phyloP scores from a whole-genome alignment of 1,284 basidiomycete genomes.

The Afroboletus lepidellus region DNA sequence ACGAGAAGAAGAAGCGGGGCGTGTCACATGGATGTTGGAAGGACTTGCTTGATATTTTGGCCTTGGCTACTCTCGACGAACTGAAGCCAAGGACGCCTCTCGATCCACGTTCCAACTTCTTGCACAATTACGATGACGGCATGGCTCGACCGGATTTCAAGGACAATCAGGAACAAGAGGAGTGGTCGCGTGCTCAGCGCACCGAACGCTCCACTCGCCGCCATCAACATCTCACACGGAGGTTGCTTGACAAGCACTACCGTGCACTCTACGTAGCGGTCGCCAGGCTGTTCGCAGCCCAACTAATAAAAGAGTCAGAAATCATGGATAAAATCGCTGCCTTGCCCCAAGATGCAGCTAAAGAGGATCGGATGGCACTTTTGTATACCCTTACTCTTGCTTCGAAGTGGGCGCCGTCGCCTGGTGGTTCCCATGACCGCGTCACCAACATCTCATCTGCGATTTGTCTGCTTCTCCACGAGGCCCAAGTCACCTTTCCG shows the following conservation, averaged over 20 bases:
- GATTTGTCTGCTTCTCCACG: slow-evolving; percentile 52
- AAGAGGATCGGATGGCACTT: slow-evolving; percentile 37
- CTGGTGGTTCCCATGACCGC: slow-evolving; percentile 56
- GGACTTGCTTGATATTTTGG: slow-evolving; percentile 62
- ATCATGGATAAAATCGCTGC: slow-evolving; percentile 37
- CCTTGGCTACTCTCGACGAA: slow-evolving; percentile 50
- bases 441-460: slow-evolving; percentile 64
- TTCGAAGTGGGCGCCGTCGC: slow-evolving; percentile 70
- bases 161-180: slow-evolving; percentile 22
- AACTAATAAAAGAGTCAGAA: slow-evolving; percentile 47
- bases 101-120: slow-evolving; percentile 25
- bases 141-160: slow-evolving; percentile 15
- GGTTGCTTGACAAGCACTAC: slow-evolving; percentile 48
- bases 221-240: slow-evolving; percentile 40
- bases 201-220: slow-evolving; percentile 23
- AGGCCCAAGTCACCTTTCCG: slow-evolving; percentile 25
- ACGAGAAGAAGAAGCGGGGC: slow-evolving; percentile 35
- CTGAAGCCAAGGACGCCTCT: slow-evolving; percentile 30
- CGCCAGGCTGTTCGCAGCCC: slow-evolving; percentile 56
- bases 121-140: slow-evolving; percentile 30
- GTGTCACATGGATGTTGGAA: slow-evolving; percentile 66
- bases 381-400: slow-evolving; percentile 51
- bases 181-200: slow-evolving; percentile 31
- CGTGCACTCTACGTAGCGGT: slow-evolving; percentile 63
- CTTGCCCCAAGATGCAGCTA: slow-evolving; percentile 28